Conservation (phyloP, 768 basidiomycete species). For the Brasilioporus rufonigricans region DNA sequence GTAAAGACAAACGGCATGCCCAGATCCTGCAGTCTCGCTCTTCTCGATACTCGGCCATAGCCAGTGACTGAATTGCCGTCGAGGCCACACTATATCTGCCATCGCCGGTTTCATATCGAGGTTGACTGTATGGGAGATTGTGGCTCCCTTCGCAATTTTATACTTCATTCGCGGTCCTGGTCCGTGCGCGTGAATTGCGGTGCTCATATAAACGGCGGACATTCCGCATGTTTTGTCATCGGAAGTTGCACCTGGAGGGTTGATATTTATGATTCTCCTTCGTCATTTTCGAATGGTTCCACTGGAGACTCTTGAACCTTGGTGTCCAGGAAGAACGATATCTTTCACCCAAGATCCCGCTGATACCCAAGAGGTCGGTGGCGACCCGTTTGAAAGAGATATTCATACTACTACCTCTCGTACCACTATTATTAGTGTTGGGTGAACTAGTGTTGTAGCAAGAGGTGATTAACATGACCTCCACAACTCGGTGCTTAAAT, state of each 20-base stretch:
- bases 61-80: conserved; percentile 20
- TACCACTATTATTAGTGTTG: no score
- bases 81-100: conserved; percentile 20
- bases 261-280: conserved; percentile 68
- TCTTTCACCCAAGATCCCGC: conserved; percentile 70
- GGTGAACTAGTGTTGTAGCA: no score
- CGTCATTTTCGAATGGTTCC: conserved; percentile 11
- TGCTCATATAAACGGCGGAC: conserved; percentile 5
- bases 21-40: conserved; percentile 51
- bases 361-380: conserved; percentile 43
- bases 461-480: no score
- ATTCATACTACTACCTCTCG: conserved; percentile 15
- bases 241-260: conserved; percentile 73
- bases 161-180: conserved; percentile 30
- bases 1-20: conserved; percentile 64
- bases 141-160: conserved; percentile 26
- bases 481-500: no score
- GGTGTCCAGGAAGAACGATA: conserved; percentile 53
- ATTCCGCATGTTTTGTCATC: conserved; percentile 24
- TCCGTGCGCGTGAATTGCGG: conserved; percentile 49
- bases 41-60: conserved; percentile 42
- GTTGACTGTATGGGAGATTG: conserved; percentile 37
- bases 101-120: conserved; percentile 39
- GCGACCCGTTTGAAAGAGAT: conserved; percentile 68
- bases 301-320: conserved; percentile 56